Base-by-base conservation (phyloP, 2,329 filamentous ascomycete species). In the Xylaria sp. region DNA sequence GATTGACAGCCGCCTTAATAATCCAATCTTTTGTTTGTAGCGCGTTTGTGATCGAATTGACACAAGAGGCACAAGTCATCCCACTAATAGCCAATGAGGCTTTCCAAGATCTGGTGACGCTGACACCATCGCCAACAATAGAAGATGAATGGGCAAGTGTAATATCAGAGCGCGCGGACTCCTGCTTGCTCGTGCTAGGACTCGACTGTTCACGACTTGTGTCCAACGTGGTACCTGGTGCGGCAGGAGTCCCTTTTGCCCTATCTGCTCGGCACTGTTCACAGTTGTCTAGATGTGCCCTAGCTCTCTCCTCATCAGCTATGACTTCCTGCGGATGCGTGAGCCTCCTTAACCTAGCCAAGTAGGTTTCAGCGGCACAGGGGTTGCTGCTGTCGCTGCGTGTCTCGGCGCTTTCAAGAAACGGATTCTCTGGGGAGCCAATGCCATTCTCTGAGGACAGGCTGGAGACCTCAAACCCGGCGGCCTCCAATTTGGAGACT, bases 21-120 rank as follows among this genome's bases (percentile, higher is more conserved):
- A 93, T 82, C 82, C 86, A 91, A 5, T 86, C 83, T 25, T 84
- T 79, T 69, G 88, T 86, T 55, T 86, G 81, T 44, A 93, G 78
- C 70, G 87, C 86, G 6, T 85, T 81, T 13, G 86, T 89, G 72
- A 93, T 87, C 47, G 84, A 83, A 75, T 90, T 90, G 62, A 85
- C 85, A 75, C 92, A 94, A 13, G 90, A 86, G 16, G 89, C 88
- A 76, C 92, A 93, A 3, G 89, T 92, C 91, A 94, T 93, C 61
- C 91, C 91, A 32, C 85, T 88, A 48, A 94, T 85, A 23, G 89
- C 87, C n/a, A 81, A 69, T 4, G 77, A 77, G 47, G 76, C 80
- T 44, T 72, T 76, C 75, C 78, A 81, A 40, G 51, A 40, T 48
- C n/a, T 25, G 8, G 48, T 42, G 25, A 32, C 27, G 42, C 13